Evolutionary conservation across 495 filamentous ascomycete genomes (phyloP), one percentile per base, ranked within the genome.

Genomic region (Rostrohypoxylon terebratum): DNA sequence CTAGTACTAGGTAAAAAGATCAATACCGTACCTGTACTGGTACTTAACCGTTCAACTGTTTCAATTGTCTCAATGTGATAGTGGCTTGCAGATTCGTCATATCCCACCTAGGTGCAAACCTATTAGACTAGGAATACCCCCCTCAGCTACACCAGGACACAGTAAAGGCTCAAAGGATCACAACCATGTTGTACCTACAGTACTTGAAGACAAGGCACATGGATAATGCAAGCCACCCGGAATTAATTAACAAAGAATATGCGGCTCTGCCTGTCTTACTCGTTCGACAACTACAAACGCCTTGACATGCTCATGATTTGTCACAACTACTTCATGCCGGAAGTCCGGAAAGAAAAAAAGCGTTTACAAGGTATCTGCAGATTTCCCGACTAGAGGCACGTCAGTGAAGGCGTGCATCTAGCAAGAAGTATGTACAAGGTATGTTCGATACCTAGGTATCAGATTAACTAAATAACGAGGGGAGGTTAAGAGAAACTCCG

Each of bases 401-500:
- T 3, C 4, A 21, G 25, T 0, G 2, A 20, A 34, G 33, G 34
- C 9, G 25, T 55, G 21, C 31, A 6, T n/a, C 5, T 34, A 36
- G 11, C 20, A 57, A 36, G 11, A 38, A 36, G 18, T 57, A 18
- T 31, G n/a, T n/a, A n/a, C n/a, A n/a, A n/a, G n/a, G n/a, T 55
- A 33, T 55, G 23, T 9, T 36, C 4, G 4, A 16, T 20, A n/a
- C n/a, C n/a, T n/a, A 55, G n/a, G 50, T 31, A 31, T 54, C 21
- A 13, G 14, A 54, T 54, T 33, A 55, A 55, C 51, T 53, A 55
- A 20, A 36, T 55, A 54, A 58, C 20, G 50, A 69, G 58, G 21
- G 42, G 18, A 38, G 25, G 16, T 40, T 50, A 44, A 64, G 21
- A 64, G 54, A 64, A 59, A 53, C 59, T 70, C 53, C 66, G 59